Conservation (phyloP, 805 yeast species). For the Yamadazyma paraphyllophila region DNA sequence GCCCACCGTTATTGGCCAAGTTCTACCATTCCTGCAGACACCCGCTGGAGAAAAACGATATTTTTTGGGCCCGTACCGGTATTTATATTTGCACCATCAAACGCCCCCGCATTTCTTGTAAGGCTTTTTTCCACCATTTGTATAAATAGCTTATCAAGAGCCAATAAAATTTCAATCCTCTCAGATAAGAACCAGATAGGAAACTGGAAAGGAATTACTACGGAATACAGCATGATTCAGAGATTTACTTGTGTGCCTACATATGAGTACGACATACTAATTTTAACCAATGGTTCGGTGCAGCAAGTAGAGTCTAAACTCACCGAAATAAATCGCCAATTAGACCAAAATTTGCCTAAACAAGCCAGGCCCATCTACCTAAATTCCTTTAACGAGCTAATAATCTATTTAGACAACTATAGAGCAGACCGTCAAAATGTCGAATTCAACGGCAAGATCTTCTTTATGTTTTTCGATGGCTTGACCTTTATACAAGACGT, state of each 20-base stretch:
- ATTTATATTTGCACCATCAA: neutral
- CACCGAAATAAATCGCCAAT: slow-evolving; percentile 20
- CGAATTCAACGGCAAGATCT: slow-evolving; percentile 26
- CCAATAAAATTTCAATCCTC: slow-evolving; percentile 14
- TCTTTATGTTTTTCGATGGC: slow-evolving; percentile 40
- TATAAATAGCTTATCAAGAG: slow-evolving; percentile 15
- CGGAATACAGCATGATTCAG: slow-evolving; percentile 26
- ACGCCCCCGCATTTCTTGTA: slow-evolving; percentile 1
- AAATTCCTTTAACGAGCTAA: slow-evolving; percentile 12
- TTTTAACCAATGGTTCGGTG: slow-evolving; percentile 34
- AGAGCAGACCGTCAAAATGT: slow-evolving; percentile 11
- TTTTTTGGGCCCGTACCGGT: neutral
- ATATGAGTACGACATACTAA: slow-evolving; percentile 31
- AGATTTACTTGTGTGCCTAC: slow-evolving; percentile 33
- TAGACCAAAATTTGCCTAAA: slow-evolving; percentile 13
- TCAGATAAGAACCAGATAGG: slow-evolving; percentile 14
- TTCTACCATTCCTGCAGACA: no score
- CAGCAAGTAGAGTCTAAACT: slow-evolving; percentile 29
- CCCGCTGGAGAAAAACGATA: neutral
- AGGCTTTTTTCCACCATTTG: slow-evolving; percentile 2
- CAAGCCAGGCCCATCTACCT: slow-evolving; percentile 10
- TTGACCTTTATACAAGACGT: slow-evolving; percentile 30
- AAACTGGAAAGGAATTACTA: no score
- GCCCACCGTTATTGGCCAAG: no score
- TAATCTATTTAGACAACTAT: slow-evolving; percentile 22